Evolutionary conservation across 257 asterid genomes (phyloP), one percentile per base, ranked within the genome.

Genomic region (Sherardia arvensis): DNA sequence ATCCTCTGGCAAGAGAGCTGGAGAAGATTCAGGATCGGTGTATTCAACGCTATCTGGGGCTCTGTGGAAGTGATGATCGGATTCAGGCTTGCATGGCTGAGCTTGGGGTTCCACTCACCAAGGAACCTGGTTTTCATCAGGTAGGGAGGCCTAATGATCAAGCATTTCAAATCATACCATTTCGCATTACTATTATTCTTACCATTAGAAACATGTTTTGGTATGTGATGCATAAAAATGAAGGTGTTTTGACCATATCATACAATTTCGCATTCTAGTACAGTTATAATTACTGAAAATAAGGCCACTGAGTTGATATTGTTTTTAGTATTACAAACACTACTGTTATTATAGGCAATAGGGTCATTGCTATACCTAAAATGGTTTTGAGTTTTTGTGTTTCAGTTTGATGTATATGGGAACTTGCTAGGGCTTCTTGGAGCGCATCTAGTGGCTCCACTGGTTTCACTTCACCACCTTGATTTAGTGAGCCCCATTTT

Each of bases 391-490:
- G 11, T 23, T 65, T 66, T 43, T 36, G 45, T 66, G 48, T 49
- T 49, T 78, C 87, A 90, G 96, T 90, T 82, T 71, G 96, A 90
- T 81, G 96, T 87, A 75, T 84, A 90, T 38, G 97, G 97, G n/a
- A 84, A 87, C 78, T 72, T 87, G 30, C 66, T 85, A 67, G 97
- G 97, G 59, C 95, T 90, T 43, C 74, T 87, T 61, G 97, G 82
- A 43, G 93, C 97, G 5, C 96, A 90, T 67, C 96, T 91, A 1
- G 89, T 87, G 26, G 63, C 95, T 23, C 97, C 97, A 32, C 61
- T 87, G 27, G 89, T 87, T 47, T 87, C 97, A 30, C 78, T 90
- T 58, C 97, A 90, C 82, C 97, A 90, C 75, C 87, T 90, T 20
- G 96, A 90, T 66, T 85, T 90, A 30, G 93, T 90, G 77, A 88